Conservation (phyloP, 106 monocot species). For the Posidonia australis region DNA sequence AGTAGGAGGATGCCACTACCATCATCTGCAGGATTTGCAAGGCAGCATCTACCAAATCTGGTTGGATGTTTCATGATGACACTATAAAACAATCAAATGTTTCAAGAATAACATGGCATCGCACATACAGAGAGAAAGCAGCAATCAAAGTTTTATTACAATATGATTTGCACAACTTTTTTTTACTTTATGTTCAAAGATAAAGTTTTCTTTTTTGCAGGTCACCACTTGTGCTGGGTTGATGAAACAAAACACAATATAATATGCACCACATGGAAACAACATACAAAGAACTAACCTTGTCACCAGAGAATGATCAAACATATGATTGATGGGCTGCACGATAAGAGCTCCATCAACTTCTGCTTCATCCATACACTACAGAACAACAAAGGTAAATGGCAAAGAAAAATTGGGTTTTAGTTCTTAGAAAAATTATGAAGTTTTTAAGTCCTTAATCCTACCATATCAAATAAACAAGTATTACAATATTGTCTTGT, state of each 20-base stretch:
- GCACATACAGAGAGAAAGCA: neutral
- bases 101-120: conserved; percentile 4
- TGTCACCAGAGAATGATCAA: conserved; percentile 83
- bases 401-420: too few relatives aligned
- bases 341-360: conserved; percentile 88
- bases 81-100: conserved; percentile 27
- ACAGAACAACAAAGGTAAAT: conserved; percentile 7
- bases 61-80: conserved; percentile 61
- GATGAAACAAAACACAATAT: neutral
- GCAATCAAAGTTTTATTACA: neutral
- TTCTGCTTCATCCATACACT: conserved; percentile 75
- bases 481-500: too few relatives aligned
- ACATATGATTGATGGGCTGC: conserved; percentile 84
- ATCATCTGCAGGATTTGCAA: conserved; percentile 85
- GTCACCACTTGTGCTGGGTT: neutral
- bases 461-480: too few relatives aligned
- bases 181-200: too few relatives aligned
- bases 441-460: too few relatives aligned
- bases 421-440: too few relatives aligned
- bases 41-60: conserved; percentile 77
- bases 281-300: conserved; percentile 22
- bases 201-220: neutral
- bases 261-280: too few relatives aligned
- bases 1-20: conserved; percentile 54
- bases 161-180: too few relatives aligned